Percentiles rank a stretch among this genome's conserved stretches.
Evolutionary conservation across 495 filamentous ascomycete species (phyloP).

Genomic region (Bacidia rubella): DNA sequence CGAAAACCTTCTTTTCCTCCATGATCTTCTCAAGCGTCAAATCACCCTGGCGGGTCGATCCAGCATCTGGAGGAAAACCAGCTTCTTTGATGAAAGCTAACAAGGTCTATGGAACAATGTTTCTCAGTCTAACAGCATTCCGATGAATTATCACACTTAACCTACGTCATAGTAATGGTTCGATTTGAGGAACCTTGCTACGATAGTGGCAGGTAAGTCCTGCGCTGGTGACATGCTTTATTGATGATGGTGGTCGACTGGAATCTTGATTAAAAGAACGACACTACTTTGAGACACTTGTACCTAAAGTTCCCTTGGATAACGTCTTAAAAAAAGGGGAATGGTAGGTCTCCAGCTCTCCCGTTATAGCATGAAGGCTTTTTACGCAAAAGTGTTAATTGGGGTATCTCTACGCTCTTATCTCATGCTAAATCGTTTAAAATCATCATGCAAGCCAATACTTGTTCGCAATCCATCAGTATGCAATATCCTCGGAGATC

Average conservation of each 20-base stretch:
- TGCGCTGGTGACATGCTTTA: conserved; percentile 28
- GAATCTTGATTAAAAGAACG: too few species aligned
- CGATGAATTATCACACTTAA: background rate
- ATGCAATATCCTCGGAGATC: too few species aligned
- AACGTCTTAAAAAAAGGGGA: too few species aligned
- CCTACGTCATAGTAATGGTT: conserved; percentile 44
- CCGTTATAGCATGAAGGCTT: too few species aligned
- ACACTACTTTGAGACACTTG: too few species aligned
- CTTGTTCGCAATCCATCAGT: too few species aligned
- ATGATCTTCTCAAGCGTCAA: conserved; percentile 52
- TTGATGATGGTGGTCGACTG: too few species aligned
- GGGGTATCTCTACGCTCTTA: conserved; percentile 1
- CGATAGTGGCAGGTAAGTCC: conserved; percentile 37
- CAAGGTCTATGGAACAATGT: conserved; percentile 30
- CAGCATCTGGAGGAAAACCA: conserved; percentile 35
- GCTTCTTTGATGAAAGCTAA: conserved; percentile 49
- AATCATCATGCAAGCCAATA: background rate
- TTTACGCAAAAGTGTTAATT: too few species aligned
- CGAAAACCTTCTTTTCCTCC: conserved; percentile 51
- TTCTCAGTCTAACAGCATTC: background rate
- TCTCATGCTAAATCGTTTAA: background rate
- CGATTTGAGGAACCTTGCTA: conserved; percentile 48
- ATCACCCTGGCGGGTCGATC: conserved; percentile 24
- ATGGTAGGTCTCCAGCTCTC: too few species aligned
- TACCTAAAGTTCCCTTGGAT: too few species aligned